phyloP scores from a whole-genome alignment of 768 basidiomycete species.

The Boletus fagicola region DNA sequence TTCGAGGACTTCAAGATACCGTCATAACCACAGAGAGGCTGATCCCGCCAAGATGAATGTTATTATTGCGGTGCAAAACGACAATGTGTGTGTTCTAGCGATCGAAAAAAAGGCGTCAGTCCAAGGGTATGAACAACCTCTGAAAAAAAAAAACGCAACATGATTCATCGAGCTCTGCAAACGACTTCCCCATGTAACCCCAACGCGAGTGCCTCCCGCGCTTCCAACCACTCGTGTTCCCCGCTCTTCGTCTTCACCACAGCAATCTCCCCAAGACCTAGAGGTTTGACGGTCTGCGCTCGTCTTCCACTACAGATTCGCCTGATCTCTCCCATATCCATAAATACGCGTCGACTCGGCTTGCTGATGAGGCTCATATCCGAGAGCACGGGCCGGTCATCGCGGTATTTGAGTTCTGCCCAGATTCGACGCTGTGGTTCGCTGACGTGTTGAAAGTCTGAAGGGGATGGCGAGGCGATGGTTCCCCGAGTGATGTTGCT shows the following conservation, averaged over 20 bases:
- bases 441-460: constrained; percentile 53
- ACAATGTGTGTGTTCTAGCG: not conserved
- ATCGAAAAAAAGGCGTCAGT: constrained; percentile 5
- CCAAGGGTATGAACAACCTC: not conserved
- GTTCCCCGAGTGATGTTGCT: constrained; percentile 81
- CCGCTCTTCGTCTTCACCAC: constrained; percentile 71
- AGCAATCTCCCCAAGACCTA: constrained; percentile 91
- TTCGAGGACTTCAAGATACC: not conserved
- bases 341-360: constrained; percentile 78
- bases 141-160: not conserved
- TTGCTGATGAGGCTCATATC: constrained; percentile 80
- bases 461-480: constrained; percentile 58
- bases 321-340: constrained; percentile 70
- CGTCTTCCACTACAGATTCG: constrained; percentile 79
- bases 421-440: constrained; percentile 81
- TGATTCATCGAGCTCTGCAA: constrained; percentile 63
- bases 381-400: constrained; percentile 80
- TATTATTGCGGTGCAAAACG: not conserved
- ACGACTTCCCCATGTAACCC: constrained; percentile 83
- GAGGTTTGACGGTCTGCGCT: constrained; percentile 75
- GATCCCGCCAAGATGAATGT: not conserved
- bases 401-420: constrained; percentile 92
- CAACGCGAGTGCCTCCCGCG: constrained; percentile 82
- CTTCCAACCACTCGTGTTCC: constrained; percentile 87
- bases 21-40: not conserved